These are phyloP conservation scores for Diaporthe eres DNA, from an alignment of 2,329 filamentous ascomycete species.

Conservation along the genomic window DNA sequence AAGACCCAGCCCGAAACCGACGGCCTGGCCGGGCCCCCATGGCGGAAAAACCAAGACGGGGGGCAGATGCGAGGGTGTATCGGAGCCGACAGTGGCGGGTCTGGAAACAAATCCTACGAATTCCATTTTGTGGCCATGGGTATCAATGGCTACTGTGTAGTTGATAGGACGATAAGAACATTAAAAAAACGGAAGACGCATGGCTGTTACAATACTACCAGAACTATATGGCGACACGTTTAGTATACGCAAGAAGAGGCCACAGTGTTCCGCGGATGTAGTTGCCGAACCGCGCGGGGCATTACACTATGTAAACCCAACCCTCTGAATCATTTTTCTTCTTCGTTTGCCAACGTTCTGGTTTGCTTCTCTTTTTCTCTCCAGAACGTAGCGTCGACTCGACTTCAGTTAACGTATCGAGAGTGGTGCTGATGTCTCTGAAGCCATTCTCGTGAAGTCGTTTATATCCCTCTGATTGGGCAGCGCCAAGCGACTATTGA, in stretches of 20 bases:
- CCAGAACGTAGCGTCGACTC: neutral
- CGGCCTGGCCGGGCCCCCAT: slow-evolving; percentile 58
- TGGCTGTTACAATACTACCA: neutral
- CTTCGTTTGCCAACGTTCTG: neutral
- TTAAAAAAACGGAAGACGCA: neutral
- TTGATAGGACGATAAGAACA: neutral
- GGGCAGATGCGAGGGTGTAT: neutral
- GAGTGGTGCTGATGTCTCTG: neutral
- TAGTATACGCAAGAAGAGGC: neutral
- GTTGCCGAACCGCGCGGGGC: neutral
- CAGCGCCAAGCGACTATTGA: slow-evolving; percentile 21
- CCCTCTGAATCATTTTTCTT: neutral
- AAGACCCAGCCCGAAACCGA: slow-evolving; percentile 64
- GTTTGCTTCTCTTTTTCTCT: neutral
- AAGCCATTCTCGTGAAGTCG: neutral
- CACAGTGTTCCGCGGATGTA: neutral
- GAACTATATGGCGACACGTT: neutral
- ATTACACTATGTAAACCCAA: neutral
- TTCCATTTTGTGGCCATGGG: neutral
- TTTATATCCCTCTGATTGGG: slow-evolving; percentile 3
- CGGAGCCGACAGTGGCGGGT: neutral
- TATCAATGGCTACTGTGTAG: neutral
- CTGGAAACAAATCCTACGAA: neutral
- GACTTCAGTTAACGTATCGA: neutral
- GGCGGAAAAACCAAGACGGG: slow-evolving; percentile 52